Percentiles rank a stretch among this genome's conserved stretches.
Conservation (phyloP, 257 asterid genomes). For the Primulina eburnea region DNA sequence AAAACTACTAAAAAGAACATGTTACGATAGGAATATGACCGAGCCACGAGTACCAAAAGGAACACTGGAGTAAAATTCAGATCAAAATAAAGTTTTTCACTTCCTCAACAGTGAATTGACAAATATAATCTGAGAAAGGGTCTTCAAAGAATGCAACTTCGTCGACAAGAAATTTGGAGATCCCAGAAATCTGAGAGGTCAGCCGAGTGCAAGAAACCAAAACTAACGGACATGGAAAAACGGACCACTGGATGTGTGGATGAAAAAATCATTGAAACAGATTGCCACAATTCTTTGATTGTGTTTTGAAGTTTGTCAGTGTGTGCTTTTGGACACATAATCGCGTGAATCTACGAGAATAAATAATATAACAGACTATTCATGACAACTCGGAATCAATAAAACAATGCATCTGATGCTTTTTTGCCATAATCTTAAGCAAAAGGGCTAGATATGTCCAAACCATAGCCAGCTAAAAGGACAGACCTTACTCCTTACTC, state of each 20-base stretch:
- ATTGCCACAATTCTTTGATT: neutral
- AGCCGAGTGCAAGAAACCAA: neutral
- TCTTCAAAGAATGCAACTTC: neutral
- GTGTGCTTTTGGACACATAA: neutral
- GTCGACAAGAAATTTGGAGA: neutral
- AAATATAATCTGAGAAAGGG: neutral
- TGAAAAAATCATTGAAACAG: neutral
- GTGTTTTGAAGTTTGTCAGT: neutral
- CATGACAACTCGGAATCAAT: constrained; percentile 4
- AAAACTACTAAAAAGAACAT: neutral
- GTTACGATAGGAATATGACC: neutral
- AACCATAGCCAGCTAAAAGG: constrained; percentile 19
- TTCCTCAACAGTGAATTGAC: neutral
- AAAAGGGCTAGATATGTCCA: constrained; percentile 16
- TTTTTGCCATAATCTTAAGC: constrained; percentile 4
- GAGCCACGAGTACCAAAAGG: neutral
- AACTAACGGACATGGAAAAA: neutral
- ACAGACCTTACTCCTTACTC: constrained; percentile 77
- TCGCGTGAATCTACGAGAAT: neutral
- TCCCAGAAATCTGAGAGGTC: neutral
- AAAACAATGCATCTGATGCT: neutral
- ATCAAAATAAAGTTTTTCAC: neutral
- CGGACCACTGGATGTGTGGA: neutral
- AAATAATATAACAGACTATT: neutral
- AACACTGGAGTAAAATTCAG: neutral